Conservation (phyloP, 345 rosid genomes). For the Carallia brachiata region DNA sequence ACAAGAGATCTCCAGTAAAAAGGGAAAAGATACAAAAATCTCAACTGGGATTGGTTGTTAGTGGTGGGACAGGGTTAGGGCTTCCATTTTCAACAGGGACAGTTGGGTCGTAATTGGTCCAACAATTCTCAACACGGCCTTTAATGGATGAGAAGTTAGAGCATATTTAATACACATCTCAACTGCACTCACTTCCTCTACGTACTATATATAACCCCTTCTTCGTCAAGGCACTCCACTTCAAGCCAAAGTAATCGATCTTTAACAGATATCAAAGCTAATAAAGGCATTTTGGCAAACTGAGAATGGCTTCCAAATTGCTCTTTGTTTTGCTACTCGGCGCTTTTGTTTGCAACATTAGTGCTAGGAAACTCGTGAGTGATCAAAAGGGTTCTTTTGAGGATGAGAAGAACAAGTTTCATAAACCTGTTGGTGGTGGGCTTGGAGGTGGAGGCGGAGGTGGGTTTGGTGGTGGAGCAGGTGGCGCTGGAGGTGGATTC, state of each 20-base stretch:
- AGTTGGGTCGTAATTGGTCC: slow-evolving; percentile 10
- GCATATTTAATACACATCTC: slow-evolving; percentile 5
- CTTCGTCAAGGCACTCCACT: neutral
- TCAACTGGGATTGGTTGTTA: neutral
- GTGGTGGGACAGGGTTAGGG: slow-evolving; percentile 9
- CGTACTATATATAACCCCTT: neutral
- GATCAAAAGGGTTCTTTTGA: slow-evolving; percentile 1
- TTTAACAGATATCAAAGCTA: neutral
- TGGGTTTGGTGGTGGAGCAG: slow-evolving; percentile 5
- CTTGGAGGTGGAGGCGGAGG: slow-evolving; percentile 5
- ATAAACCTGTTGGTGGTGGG: neutral
- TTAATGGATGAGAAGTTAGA: slow-evolving; percentile 13
- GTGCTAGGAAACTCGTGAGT: slow-evolving; percentile 9
- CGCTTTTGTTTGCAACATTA: slow-evolving; percentile 14
- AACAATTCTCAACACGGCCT: slow-evolving; percentile 9
- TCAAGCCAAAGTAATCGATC: slow-evolving; percentile 2
- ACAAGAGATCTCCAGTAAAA: neutral
- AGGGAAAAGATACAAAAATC: neutral
- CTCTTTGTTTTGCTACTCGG: slow-evolving; percentile 18
- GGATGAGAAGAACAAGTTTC: slow-evolving; percentile 17
- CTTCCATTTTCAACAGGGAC: slow-evolving; percentile 14
- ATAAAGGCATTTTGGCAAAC: neutral
- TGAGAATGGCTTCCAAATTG: slow-evolving; percentile 17
- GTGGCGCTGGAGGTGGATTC: neutral
- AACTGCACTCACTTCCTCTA: neutral